Conservation (phyloP, 2,329 filamentous ascomycete species). For the Hymenoscyphus scutula region DNA sequence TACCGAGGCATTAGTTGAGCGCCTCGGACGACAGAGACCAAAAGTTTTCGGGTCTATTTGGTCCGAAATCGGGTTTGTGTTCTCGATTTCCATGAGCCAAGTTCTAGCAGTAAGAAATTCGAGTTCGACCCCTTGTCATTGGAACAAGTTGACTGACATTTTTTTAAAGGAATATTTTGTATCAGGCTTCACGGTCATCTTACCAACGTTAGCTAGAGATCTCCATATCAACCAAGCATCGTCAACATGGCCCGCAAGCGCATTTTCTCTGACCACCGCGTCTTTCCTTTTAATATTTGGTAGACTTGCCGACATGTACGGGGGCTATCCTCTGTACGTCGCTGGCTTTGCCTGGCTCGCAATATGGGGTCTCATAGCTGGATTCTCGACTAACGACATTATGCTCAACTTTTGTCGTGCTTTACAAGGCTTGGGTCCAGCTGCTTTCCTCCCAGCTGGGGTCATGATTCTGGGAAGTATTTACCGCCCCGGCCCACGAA, state of each 20-base stretch:
- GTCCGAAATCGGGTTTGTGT: conserved; percentile 57
- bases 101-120: conserved; percentile 47
- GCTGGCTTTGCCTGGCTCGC: conserved; percentile 62
- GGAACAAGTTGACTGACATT: conserved; percentile 10
- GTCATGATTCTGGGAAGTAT: conserved; percentile 64
- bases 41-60: conserved; percentile 49
- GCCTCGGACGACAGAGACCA: conserved; percentile 57
- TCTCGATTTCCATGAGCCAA: conserved; percentile 58
- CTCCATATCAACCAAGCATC: conserved; percentile 61
- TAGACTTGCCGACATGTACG: conserved; percentile 60
- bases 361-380: conserved; percentile 66
- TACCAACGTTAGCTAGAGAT: conserved; percentile 61
- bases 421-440: conserved; percentile 70
- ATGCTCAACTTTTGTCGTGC: conserved; percentile 75
- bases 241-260: conserved; percentile 62
- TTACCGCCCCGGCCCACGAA: conserved; percentile 66
- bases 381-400: conserved; percentile 64
- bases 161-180: conserved; percentile 59
- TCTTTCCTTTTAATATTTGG: conserved; percentile 63
- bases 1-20: conserved; percentile 44
- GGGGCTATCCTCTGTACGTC: conserved; percentile 59
- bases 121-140: not conserved
- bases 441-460: conserved; percentile 67
- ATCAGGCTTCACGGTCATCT: conserved; percentile 71
- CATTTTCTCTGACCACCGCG: conserved; percentile 56